Evolutionary conservation across 1,284 basidiomycete species (phyloP).

Genomic region (Wolfiporia cocos): DNA sequence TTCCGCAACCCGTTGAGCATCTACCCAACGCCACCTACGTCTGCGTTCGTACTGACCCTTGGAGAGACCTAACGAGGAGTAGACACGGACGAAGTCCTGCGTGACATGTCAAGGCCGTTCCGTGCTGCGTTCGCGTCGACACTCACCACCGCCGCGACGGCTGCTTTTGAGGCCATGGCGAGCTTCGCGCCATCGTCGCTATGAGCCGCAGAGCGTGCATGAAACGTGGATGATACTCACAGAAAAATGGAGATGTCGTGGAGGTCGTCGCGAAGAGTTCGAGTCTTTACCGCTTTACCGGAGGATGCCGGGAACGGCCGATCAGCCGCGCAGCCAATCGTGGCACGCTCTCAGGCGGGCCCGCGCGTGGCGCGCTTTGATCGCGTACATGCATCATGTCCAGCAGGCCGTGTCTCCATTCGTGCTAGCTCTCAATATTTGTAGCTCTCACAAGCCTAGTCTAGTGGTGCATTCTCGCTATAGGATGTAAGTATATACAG

Average conservation of each 20-base stretch:
- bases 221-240: constrained; percentile 10
- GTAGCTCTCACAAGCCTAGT: no score
- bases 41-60: constrained; percentile 62
- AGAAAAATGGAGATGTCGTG: constrained; percentile 16
- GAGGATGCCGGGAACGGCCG: constrained; percentile 21
- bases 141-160: constrained; percentile 70
- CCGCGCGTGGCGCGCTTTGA: no score
- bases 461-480: no score
- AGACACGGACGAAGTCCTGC: constrained; percentile 91
- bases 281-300: constrained; percentile 14
- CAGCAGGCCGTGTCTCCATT: no score
- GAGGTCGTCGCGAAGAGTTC: constrained; percentile 14
- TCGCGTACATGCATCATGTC: no score
- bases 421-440: no score
- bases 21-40: background rate
- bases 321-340: no score
- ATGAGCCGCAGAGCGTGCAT: constrained; percentile 1
- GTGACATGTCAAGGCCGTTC: constrained; percentile 9
- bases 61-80: constrained; percentile 85
- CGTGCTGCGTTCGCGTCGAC: background rate
- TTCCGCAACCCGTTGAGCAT: background rate
- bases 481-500: no score
- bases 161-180: constrained; percentile 79
- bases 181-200: constrained; percentile 6
- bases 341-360: no score